Base-by-base conservation (phyloP, 2,329 filamentous ascomycete genomes). In the Curvularia sp. region DNA sequence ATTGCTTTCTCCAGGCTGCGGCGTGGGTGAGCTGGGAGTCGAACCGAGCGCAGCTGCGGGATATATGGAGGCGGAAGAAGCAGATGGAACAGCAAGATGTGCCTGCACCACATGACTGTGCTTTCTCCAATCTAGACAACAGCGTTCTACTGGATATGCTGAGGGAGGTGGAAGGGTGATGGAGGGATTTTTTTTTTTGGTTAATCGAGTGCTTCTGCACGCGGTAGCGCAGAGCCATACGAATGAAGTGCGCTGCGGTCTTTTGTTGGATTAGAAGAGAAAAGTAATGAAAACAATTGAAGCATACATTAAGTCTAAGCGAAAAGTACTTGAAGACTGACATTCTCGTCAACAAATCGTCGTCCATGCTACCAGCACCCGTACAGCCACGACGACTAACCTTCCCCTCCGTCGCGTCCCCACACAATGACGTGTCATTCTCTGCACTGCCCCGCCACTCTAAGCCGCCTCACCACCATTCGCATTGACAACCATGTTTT, bases 21-120 rank as follows among this genome's bases (percentile, higher is more conserved):
- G 88, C 90, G 2, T 94, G 90, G 87, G 76, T 92, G 36, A 82
- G 87, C 59, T 96, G 92, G 92, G 86, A 92, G 70, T 78, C 82
- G 65, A 90, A 90, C 65, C 60, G 76, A 19, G 39, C 56, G 39
- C 67, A 69, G 49, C 51, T 70, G 4, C 23, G 23, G 10, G 46
- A 57, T 10, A 53, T 64, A 1, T 51, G 41, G 50, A 25, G 45
- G 15, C 21, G 18, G 27, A 43, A 13, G 21, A 23, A 36, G 23
- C 19, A 15, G 0, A 3, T 36, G 18, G 5, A 21, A n/a, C n/a
- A n/a, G n/a, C n/a, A n/a, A n/a, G n/a, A n/a, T n/a, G n/a, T n/a
- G n/a, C n/a, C n/a, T 1, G 34, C 41, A 3, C 6, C 55, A 23
- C 39, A 54, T 8, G 61, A 64, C 3, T 9, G 9, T 6, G 27